phyloP scores from a whole-genome alignment of 345 rosid species.

The Syzygium grande region DNA sequence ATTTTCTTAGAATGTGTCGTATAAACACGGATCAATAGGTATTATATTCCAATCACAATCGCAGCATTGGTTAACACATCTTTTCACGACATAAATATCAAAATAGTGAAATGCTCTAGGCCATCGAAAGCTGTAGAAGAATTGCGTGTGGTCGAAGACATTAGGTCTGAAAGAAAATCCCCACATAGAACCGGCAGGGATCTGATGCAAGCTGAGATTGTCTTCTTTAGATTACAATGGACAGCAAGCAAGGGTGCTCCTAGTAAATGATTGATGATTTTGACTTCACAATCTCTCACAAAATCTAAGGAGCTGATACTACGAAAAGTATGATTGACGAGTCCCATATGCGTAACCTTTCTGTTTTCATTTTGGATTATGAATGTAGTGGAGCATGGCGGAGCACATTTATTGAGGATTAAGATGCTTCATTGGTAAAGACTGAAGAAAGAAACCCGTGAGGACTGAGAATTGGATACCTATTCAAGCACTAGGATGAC shows the following conservation, averaged over 20 bases:
- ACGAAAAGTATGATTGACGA: too few relatives aligned
- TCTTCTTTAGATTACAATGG: not conserved
- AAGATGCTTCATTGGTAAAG: not conserved
- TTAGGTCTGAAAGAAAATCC: not conserved
- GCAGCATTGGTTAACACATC: not conserved
- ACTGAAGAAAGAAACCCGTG: too few relatives aligned
- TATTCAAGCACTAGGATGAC: not conserved
- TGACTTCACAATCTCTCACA: not conserved
- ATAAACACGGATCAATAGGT: not conserved
- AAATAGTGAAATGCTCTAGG: not conserved
- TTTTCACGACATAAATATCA: not conserved
- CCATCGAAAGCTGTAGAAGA: not conserved
- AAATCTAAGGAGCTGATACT: not conserved
- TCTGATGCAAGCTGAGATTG: not conserved
- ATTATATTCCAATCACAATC: not conserved
- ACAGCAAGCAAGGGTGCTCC: not conserved
- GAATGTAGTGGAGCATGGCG: too few relatives aligned
- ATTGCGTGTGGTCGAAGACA: not conserved
- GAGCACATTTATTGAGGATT: not conserved
- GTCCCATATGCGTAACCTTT: too few relatives aligned
- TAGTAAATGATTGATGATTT: not conserved
- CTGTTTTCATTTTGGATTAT: too few relatives aligned
- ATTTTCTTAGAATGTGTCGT: not conserved
- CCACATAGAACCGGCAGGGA: fast-evolving
- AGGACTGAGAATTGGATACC: not conserved